Evolutionary conservation across 2,329 filamentous ascomycete genomes (phyloP), one percentile per base, ranked within the genome.

Genomic region (Tolypocladium ovalisporum): DNA sequence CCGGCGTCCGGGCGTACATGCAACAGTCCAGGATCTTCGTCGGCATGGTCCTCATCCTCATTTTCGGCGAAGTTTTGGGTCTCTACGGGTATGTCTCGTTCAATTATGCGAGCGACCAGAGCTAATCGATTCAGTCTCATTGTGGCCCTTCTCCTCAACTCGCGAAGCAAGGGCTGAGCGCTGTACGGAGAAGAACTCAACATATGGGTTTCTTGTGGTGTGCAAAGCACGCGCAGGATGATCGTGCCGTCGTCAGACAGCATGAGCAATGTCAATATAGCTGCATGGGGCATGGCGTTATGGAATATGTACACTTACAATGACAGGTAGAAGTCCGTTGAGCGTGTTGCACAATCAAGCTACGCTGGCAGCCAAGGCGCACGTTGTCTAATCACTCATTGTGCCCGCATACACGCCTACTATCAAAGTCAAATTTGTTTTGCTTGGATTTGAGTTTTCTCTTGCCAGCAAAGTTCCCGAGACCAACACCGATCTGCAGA

Each of bases 1-100:
- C 86, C 75, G 92, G 94, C 60, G 93, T 97, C 56, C 86, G 94
- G 66, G 86, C 91, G 58, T 97, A 95, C 77, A 96, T 99, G 91
- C 85, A 90, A 68, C 94, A 99, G 74, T 95, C 89, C 54, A 84
- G 93, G 62, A 88, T 99, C 63, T 99, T 97, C 66, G 94, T 99
- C 54, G 94, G 94, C 73, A 97, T 97, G 94, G 93, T 99, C 52
- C 77, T 99, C 67, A 97, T 97, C 65, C 82, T 97, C 62, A 99
- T 99, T 83, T 99, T 99, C 71, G 94, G 90, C 58, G 94, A 99
- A 79, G 94, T 99, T 22, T 72, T 99, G 70, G 94, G 94, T 72
- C 86, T 99, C 36, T 99, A 99, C 68, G 94, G 94, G 90, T 96
- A 80, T 64, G 87, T 71, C 61, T 15, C 15, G 15, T n/a, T 2